Conservation (phyloP, 345 rosid genomes). For the Lepidium didymum region DNA sequence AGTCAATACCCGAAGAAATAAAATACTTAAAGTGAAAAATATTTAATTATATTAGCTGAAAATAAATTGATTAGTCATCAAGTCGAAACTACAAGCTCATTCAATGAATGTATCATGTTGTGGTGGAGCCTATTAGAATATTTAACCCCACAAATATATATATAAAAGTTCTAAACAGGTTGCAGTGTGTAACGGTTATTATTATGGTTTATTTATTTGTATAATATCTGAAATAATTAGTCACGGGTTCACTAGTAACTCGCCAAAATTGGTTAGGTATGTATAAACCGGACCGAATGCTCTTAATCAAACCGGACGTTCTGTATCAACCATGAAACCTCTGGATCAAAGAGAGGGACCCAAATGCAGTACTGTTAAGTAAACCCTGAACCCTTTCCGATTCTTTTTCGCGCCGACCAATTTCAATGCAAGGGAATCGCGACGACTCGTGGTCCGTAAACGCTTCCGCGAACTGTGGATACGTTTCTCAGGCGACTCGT, state of each 20-base stretch:
- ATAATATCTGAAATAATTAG: no score
- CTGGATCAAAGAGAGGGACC: not conserved
- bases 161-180: not conserved
- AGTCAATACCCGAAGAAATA: constrained; percentile 24
- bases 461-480: constrained; percentile 7
- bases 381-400: not conserved
- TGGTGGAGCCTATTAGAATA: not conserved
- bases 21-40: not conserved
- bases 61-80: not conserved
- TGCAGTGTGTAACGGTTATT: no score
- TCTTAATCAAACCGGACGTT: not conserved
- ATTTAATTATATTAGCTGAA: not conserved
- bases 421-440: constrained; percentile 12
- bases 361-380: not conserved
- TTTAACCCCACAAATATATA: not conserved
- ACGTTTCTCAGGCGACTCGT: constrained; percentile 5
- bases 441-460: constrained; percentile 10
- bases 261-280: no score
- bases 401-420: no score
- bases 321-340: not conserved
- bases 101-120: constrained; percentile 9
- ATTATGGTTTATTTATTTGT: no score
- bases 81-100: not conserved
- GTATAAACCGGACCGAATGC: no score
- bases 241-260: no score